These are phyloP conservation scores for Theobroma grandiflorum DNA, from an alignment of 441 rosid genomes.

Conservation along the genomic window DNA sequence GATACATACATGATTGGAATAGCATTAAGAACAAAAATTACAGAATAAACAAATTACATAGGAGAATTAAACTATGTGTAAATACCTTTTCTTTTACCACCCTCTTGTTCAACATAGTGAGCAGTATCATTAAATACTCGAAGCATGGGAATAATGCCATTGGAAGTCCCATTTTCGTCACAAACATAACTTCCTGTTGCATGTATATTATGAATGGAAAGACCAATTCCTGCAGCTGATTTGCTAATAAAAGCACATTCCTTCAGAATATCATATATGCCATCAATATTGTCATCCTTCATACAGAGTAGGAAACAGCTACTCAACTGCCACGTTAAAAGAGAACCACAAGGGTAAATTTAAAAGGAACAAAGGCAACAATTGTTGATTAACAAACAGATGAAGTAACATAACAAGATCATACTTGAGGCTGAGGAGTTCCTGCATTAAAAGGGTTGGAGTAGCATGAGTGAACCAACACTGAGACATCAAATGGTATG, in stretches of 20 bases:
- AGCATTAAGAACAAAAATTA: not conserved
- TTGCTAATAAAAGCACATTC: conserved; percentile 80
- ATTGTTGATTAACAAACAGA: not conserved
- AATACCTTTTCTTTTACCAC: conserved; percentile 79
- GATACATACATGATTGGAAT: conserved; percentile 15
- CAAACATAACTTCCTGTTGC: conserved; percentile 68
- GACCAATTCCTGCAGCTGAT: conserved; percentile 80
- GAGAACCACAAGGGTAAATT: not conserved
- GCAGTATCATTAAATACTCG: conserved; percentile 79
- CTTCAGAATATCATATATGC: conserved; percentile 74
- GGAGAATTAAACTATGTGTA: not conserved
- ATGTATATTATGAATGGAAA: conserved; percentile 67
- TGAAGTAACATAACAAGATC: not conserved
- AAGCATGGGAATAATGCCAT: conserved; percentile 75
- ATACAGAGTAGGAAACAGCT: conserved; percentile 76
- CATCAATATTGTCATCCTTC: conserved; percentile 78
- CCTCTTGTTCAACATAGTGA: conserved; percentile 75
- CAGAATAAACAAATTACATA: not conserved
- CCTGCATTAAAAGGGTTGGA: conserved; percentile 79
- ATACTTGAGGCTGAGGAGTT: conserved; percentile 72
- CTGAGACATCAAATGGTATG: conserved; percentile 78
- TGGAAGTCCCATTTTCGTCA: conserved; percentile 72
- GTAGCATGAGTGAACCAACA: conserved; percentile 79
- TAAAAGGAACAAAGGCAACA: not conserved
- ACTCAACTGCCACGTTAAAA: conserved; percentile 53